phyloP scores from a whole-genome alignment of 2,329 filamentous ascomycete species.

The Aspergillus tanneri region DNA sequence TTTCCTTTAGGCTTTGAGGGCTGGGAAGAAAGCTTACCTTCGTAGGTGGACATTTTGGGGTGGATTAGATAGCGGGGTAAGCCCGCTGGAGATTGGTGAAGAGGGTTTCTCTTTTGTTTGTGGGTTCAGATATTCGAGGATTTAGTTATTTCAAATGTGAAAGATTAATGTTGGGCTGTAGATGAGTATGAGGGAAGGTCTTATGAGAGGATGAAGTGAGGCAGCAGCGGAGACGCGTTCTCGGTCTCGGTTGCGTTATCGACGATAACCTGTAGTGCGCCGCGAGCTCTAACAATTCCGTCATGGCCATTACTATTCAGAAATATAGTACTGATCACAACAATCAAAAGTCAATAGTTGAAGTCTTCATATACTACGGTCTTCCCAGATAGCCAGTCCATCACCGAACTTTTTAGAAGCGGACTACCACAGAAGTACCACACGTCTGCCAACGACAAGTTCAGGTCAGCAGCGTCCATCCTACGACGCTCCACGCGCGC shows the following conservation, averaged over 20 bases:
- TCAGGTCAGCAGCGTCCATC: constrained; percentile 49
- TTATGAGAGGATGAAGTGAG: constrained; percentile 7
- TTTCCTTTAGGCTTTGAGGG: neutral
- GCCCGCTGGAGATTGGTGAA: constrained; percentile 12
- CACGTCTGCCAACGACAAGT: constrained; percentile 36
- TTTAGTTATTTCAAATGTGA: no score
- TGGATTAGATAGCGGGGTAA: constrained; percentile 3
- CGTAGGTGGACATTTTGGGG: constrained; percentile 43
- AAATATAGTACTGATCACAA: neutral
- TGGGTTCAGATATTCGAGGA: no score
- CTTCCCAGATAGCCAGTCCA: constrained; percentile 57
- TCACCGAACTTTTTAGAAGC: constrained; percentile 49
- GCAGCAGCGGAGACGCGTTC: constrained; percentile 12
- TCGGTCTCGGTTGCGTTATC: neutral
- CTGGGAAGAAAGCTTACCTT: constrained; percentile 29
- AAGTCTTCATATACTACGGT: constrained; percentile 61
- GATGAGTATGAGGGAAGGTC: constrained; percentile 8
- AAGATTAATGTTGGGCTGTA: no score
- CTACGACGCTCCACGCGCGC: constrained; percentile 46
- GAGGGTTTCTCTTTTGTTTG: no score
- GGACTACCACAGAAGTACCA: constrained; percentile 63
- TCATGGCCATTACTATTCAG: neutral
- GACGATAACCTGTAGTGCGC: no score
- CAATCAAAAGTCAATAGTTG: constrained; percentile 45
- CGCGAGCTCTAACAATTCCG: neutral